Base-by-base conservation (phyloP, 179 eudicot genomes). In the Amaranthus tricolor region DNA sequence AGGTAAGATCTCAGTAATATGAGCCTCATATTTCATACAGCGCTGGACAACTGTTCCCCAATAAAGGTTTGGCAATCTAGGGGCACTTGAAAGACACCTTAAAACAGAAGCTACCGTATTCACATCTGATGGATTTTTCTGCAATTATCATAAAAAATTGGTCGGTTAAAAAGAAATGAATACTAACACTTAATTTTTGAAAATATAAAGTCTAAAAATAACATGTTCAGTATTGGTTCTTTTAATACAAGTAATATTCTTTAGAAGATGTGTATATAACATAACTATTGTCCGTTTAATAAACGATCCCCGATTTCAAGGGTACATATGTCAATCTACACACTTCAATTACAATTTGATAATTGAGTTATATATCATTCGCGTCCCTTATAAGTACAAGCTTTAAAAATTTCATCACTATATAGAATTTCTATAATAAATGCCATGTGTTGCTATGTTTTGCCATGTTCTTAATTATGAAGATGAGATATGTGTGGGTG, bases 31-130 rank as follows among this genome's bases (percentile, higher is more conserved):
- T 91, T 84, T 88, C 93, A 96, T 90, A 84, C 92, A 89, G 64
- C 96, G 82, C 83, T 94, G 86, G 65, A 96, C 75, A 45, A 89
- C 79, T 60, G 87, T 89, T 70, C 88, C 93, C 97, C 97, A 96
- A 62, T 93, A 97, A 62, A 89, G 76, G 21, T 68, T 72, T 49
- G 98, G 98, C 79, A 96, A 80, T 77, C 94, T 86, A 21, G 98
- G 95, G 82, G 96, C 90, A 78, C 81, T 78, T 62, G 98, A 82
- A 62, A 96, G 96, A 79, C 98, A 93, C 76, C 91, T 85, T 76
- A 96, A 67, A 51, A 82, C 90, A 67, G 90, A 79, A 67, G 88
- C 84, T 57, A 87, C 85, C 43, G 91, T 80, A 74, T 81, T 74
- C 49, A 81, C 87, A 80, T 88, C 82, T 55, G 72, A 16, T 73